phyloP scores from a whole-genome alignment of 1,139 yeast genomes.

The Yamadazyma triangularis region DNA sequence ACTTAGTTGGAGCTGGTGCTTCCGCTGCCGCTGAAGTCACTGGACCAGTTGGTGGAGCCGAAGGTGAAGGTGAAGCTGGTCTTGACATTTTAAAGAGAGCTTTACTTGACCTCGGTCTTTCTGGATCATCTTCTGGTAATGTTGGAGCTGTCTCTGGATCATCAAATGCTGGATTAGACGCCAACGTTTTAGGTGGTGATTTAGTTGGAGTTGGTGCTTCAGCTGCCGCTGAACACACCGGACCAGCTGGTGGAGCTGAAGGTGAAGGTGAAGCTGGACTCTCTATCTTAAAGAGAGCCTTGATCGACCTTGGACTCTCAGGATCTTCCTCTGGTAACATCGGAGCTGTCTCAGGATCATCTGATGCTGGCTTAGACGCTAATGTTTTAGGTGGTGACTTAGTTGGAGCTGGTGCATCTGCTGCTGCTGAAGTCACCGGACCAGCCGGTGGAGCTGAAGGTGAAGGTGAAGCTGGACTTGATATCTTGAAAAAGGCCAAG shows the following conservation, averaged over 20 bases:
- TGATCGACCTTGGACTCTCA: conserved; percentile 10
- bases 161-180: conserved; percentile 4
- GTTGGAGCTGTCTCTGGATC: conserved; percentile 5
- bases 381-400: conserved; percentile 1
- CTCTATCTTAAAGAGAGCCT: conserved; percentile 7
- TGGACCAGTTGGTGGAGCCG: conserved; percentile 9
- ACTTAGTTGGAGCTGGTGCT: conserved; percentile 2
- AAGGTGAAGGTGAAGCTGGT: conserved; percentile 9
- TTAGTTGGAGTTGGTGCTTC: conserved; percentile 3
- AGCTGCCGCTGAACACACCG: conserved; percentile 1
- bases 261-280: conserved; percentile 6
- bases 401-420: conserved; percentile 2
- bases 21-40: conserved; percentile 8
- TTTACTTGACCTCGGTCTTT: conserved; percentile 7
- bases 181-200: conserved; percentile 6
- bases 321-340: conserved; percentile 4
- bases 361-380: conserved; percentile 5
- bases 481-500: conserved; percentile 2
- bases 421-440: background rate
- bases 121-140: conserved; percentile 6
- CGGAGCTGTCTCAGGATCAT: conserved; percentile 2
- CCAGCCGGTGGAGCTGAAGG: conserved; percentile 1
- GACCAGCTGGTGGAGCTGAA: conserved; percentile 2
- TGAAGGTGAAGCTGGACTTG: conserved; percentile 7
- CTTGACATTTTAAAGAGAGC: conserved; percentile 11